A percentile compares a stretch with the other conserved stretches of the same genome.
phyloP scores from a whole-genome alignment of 768 basidiomycete genomes.

The Russula earlei region DNA sequence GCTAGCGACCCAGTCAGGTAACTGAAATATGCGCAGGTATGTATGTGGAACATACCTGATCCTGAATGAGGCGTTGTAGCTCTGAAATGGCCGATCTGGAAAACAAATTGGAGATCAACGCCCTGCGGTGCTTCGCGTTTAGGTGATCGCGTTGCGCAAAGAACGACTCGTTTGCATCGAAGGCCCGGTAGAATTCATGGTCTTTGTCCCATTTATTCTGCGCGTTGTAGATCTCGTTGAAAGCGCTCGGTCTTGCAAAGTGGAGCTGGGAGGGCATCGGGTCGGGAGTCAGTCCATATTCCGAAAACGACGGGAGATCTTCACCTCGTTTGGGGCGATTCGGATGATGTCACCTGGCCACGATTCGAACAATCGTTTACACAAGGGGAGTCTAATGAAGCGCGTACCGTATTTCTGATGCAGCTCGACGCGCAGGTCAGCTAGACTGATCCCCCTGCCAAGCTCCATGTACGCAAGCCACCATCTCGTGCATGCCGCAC shows the following conservation, averaged over 20 bases:
- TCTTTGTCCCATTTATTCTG: slow-evolving; percentile 32
- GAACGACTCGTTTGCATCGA: slow-evolving; percentile 29
- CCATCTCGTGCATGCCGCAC: slow-evolving; percentile 9
- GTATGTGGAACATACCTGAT: slow-evolving; percentile 21
- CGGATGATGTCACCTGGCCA: slow-evolving; percentile 7
- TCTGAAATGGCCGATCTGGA: slow-evolving; percentile 31
- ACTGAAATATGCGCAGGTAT: not conserved
- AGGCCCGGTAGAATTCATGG: slow-evolving; percentile 30
- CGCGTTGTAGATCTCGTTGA: slow-evolving; percentile 11
- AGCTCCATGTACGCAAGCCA: slow-evolving; percentile 16
- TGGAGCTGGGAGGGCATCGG: not conserved
- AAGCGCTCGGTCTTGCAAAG: slow-evolving; percentile 3
- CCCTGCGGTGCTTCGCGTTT: slow-evolving; percentile 27
- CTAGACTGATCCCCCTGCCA: not conserved
- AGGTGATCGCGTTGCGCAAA: slow-evolving; percentile 31
- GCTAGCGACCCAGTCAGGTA: slow-evolving; percentile 20
- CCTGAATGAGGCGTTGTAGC: slow-evolving; percentile 29
- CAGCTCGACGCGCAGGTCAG: slow-evolving; percentile 4
- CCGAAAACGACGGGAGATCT: not conserved
- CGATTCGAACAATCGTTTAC: not conserved
- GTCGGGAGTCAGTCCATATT: not conserved
- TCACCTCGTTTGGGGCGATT: slow-evolving; percentile 13
- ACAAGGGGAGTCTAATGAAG: not conserved
- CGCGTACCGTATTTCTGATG: slow-evolving; percentile 8
- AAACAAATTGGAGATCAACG: slow-evolving; percentile 30